phyloP scores from a whole-genome alignment of 768 basidiomycete species.

The Saitozyma podzolica region DNA sequence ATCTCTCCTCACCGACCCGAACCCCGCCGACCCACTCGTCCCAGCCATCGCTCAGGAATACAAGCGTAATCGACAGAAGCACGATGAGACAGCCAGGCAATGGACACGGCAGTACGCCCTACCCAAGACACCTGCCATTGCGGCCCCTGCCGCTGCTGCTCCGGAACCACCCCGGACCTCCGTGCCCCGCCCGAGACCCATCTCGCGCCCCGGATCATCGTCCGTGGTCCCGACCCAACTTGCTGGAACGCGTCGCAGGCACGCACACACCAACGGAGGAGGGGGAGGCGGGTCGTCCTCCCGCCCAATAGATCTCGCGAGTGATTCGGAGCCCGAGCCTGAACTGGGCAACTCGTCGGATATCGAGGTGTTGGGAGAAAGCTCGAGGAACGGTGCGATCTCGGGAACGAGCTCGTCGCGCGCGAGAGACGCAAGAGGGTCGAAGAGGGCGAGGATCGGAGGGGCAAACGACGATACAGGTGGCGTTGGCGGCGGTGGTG shows the following conservation, averaged over 20 bases:
- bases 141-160: not conserved
- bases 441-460: constrained; percentile 4
- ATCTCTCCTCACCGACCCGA: constrained; percentile 88
- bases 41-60: constrained; percentile 45
- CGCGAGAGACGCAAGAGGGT: not conserved
- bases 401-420: constrained; percentile 1
- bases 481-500: not conserved
- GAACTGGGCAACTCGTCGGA: constrained; percentile 3
- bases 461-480: not conserved
- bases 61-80: constrained; percentile 58
- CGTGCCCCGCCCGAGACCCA: constrained; percentile 1
- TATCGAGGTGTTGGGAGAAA: constrained; percentile 13
- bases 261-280: constrained; percentile 7
- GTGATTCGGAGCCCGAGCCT: constrained; percentile 19
- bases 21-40: constrained; percentile 62
- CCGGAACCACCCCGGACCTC: not conserved
- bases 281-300: not conserved
- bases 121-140: not conserved
- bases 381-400: not conserved
- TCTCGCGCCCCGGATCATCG: not conserved
- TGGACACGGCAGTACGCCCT: constrained; percentile 56
- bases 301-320: constrained; percentile 4
- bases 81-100: constrained; percentile 73
- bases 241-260: constrained; percentile 16
- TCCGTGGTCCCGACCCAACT: constrained; percentile 10